Evolutionary conservation across 2,329 filamentous ascomycete genomes (phyloP), one percentile per base, ranked within the genome.

Genomic region (Fusarium sororula): DNA sequence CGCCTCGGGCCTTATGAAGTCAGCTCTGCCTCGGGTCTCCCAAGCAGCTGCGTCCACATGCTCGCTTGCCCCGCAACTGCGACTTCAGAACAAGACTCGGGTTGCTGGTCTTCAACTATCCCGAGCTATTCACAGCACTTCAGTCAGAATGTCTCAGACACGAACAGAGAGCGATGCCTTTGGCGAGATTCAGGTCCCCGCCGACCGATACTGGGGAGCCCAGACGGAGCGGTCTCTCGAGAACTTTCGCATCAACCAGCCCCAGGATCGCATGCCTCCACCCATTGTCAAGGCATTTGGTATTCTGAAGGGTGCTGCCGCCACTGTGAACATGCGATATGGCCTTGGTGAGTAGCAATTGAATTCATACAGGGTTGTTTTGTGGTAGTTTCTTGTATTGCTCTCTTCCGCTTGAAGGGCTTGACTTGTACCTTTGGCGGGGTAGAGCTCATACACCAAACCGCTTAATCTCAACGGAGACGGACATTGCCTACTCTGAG

Each of bases 221-320:
- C 96, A 98, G 89, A 98, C 96, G 62, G 93, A 98, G 89, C 92
- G 96, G 77, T 98, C 96, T 59, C 90, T 98, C 83, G 92, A 93
- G 84, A 99, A 99, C 89, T 99, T 99, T 90, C 93, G 93, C 84
- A 98, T 99, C 91, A 98, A 98, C 87, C 96, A 98, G 89, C 96
- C 96, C 70, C 94, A 98, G 86, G 96, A 99, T 83, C 95, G 96
- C 83, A 98, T 98, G 95, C 96, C 96, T 55, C 92, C 94, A 75
- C 93, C 95, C 51, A 93, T 99, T 78, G 88, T 98, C 80, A 92
- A 91, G 84, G 96, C 96, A 12, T 98, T 99, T 83, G 96, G 96
- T 82, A 97, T 98, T 80, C 89, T 99, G 76, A 99, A 99, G 90
- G 96, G 95, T 75, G 96, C 96, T 65, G 96, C 96, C 50, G 96